Evolutionary conservation across 2,329 filamentous ascomycete species (phyloP).

Genomic region (Ramularia endophylla): DNA sequence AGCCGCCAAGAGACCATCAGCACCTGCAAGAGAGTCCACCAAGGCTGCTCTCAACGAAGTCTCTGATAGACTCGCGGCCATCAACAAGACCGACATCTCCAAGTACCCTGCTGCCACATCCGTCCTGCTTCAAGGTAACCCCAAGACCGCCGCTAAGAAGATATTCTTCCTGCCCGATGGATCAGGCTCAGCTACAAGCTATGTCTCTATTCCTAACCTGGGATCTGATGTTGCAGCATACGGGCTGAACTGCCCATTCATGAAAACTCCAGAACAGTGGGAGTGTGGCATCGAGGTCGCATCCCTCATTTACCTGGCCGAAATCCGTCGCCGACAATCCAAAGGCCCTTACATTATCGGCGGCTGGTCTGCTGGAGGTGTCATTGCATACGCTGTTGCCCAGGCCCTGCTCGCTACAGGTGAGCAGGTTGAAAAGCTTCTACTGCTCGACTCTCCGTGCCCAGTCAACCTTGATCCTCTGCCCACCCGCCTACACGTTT

Average conservation of each 20-base stretch:
- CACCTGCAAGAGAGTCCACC: slow-evolving; percentile 12
- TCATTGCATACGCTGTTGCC: slow-evolving; percentile 48
- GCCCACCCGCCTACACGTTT: slow-evolving; percentile 56
- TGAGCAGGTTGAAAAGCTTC: slow-evolving; percentile 45
- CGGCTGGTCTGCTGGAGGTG: slow-evolving; percentile 52
- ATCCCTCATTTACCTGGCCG: slow-evolving; percentile 58
- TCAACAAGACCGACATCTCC: slow-evolving; percentile 37
- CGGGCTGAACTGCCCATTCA: slow-evolving; percentile 63
- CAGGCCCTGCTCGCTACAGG: slow-evolving; percentile 44
- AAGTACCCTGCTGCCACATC: slow-evolving; percentile 46
- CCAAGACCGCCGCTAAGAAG: slow-evolving; percentile 51
- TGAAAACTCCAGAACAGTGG: slow-evolving; percentile 62
- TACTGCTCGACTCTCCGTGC: slow-evolving; percentile 50
- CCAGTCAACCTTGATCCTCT: slow-evolving; percentile 48
- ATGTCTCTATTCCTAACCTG: slow-evolving; percentile 54
- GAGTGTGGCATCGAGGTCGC: slow-evolving; percentile 61
- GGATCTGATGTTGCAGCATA: slow-evolving; percentile 46
- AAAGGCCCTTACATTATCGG: slow-evolving; percentile 52
- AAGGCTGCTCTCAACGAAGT: slow-evolving; percentile 42
- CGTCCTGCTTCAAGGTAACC: slow-evolving; percentile 53
- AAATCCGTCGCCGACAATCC: slow-evolving; percentile 67
- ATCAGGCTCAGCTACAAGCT: slow-evolving; percentile 60
- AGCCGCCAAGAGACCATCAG: slow-evolving; percentile 29
- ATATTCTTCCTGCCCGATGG: slow-evolving; percentile 49
- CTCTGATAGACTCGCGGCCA: slow-evolving; percentile 38